A percentile compares a stretch with the other conserved stretches of the same genome.
These are phyloP conservation scores for Penicillium glabrum DNA, from an alignment of 2,329 filamentous ascomycete species.

Conservation along the genomic window DNA sequence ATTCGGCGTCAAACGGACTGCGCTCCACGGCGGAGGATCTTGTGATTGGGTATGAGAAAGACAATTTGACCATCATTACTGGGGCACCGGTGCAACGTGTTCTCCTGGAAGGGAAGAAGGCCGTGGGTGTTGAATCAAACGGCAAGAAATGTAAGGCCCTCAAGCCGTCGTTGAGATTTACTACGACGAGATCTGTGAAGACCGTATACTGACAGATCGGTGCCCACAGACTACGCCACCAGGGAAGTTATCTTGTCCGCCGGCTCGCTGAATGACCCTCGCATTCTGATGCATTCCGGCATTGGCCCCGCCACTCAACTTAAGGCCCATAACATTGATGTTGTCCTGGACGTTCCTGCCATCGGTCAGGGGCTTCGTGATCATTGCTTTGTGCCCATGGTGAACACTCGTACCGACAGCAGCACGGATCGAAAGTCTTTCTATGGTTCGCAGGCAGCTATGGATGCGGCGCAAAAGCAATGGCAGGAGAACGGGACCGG, in stretches of 20 bases:
- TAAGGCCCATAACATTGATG: conserved; percentile 40
- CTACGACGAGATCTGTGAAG: neutral
- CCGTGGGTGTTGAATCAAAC: conserved; percentile 47
- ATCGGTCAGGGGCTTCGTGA: conserved; percentile 17
- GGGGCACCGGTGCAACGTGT: conserved; percentile 50
- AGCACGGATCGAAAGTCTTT: conserved; percentile 47
- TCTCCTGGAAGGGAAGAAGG: conserved; percentile 48
- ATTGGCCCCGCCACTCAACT: conserved; percentile 49
- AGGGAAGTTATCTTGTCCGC: conserved; percentile 19
- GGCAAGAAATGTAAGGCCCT: conserved; percentile 39
- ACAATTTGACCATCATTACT: conserved; percentile 51
- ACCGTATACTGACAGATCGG: neutral
- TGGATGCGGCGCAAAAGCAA: conserved; percentile 30
- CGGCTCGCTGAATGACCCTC: conserved; percentile 28
- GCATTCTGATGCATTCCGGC: conserved; percentile 50
- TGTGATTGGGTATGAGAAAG: conserved; percentile 39
- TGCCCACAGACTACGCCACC: conserved; percentile 6
- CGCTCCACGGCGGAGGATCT: conserved; percentile 55
- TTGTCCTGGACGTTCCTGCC: conserved; percentile 15
- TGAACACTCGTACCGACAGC: conserved; percentile 42
- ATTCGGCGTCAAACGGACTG: conserved; percentile 50
- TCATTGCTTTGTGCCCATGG: conserved; percentile 25
- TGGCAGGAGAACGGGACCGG: conserved; percentile 49
- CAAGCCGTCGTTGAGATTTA: too few relatives aligned
- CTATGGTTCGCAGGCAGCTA: conserved; percentile 28